Conservation (phyloP, 768 basidiomycete genomes). For the Russula olivacea region DNA sequence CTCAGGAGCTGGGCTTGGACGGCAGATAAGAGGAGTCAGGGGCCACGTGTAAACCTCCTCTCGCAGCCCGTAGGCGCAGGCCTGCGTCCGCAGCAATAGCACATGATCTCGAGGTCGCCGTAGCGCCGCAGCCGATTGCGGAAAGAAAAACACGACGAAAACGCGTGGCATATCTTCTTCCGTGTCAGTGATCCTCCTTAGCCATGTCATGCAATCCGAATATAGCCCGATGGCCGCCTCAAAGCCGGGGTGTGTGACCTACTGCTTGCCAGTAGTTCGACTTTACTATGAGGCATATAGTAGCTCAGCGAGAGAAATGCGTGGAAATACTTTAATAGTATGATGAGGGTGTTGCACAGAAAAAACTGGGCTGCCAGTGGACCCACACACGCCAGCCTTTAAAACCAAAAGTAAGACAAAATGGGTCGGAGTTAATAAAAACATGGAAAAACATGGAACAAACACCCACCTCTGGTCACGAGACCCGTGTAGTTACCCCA, state of each 20-base stretch:
- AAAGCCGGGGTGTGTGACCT: too few relatives aligned
- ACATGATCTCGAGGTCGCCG: constrained; percentile 5
- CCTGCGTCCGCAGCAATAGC: not conserved
- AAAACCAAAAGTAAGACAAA: not conserved
- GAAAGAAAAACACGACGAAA: constrained; percentile 5
- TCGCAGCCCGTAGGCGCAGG: too few relatives aligned
- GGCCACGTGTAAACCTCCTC: not conserved
- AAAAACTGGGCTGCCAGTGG: too few relatives aligned
- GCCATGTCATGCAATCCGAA: not conserved
- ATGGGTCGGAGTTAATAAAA: not conserved
- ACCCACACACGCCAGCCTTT: not conserved
- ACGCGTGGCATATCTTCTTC: not conserved
- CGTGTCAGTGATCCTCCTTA: not conserved
- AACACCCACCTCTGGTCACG: not conserved
- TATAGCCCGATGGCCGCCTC: not conserved
- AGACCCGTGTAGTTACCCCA: not conserved
- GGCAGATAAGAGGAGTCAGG: not conserved
- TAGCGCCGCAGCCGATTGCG: constrained; percentile 13
- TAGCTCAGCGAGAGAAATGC: not conserved
- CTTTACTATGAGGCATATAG: not conserved
- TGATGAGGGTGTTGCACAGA: not conserved
- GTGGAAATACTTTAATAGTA: too few relatives aligned
- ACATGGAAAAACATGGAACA: not conserved
- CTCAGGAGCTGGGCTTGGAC: not conserved
- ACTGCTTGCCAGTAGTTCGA: not conserved